Conservation (phyloP, 2,329 filamentous ascomycete genomes). For the Thielaviopsis populi region DNA sequence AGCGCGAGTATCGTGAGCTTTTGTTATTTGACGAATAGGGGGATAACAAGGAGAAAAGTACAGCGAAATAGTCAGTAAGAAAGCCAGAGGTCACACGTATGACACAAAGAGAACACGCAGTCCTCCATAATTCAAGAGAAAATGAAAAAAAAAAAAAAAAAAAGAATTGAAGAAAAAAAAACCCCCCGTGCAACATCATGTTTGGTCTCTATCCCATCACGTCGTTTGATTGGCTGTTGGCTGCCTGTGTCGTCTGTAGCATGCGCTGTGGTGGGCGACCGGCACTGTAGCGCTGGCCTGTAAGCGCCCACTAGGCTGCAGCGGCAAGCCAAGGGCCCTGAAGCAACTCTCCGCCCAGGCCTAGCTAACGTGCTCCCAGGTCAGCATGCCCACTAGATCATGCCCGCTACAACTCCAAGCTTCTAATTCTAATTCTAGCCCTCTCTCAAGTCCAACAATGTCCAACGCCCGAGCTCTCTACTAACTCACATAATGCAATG, state of each 20-base stretch:
- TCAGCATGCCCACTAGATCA: too few relatives aligned
- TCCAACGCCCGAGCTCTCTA: too few relatives aligned
- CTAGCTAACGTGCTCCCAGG: too few relatives aligned
- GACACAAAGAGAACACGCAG: not conserved
- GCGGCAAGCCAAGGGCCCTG: not conserved
- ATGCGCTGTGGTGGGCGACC: too few relatives aligned
- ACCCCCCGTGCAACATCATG: not conserved
- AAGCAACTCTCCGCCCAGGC: too few relatives aligned
- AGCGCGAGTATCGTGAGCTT: not conserved
- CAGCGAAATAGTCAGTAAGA: not conserved
- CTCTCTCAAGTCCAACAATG: too few relatives aligned
- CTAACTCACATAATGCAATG: too few relatives aligned
- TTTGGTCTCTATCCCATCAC: not conserved
- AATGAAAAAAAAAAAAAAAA: too few relatives aligned
- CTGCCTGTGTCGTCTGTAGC: not conserved
- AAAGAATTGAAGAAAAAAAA: too few relatives aligned
- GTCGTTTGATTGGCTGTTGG: not conserved
- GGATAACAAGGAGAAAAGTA: not conserved
- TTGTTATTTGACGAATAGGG: not conserved
- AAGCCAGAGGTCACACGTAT: not conserved
- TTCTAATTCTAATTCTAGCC: not conserved
- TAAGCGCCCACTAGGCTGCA: not conserved
- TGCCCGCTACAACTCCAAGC: too few relatives aligned
- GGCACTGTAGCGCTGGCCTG: not conserved
- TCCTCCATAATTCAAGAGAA: too few relatives aligned